These are phyloP conservation scores for Cerrena zonata DNA, from an alignment of 1,284 basidiomycete species.

Conservation along the genomic window DNA sequence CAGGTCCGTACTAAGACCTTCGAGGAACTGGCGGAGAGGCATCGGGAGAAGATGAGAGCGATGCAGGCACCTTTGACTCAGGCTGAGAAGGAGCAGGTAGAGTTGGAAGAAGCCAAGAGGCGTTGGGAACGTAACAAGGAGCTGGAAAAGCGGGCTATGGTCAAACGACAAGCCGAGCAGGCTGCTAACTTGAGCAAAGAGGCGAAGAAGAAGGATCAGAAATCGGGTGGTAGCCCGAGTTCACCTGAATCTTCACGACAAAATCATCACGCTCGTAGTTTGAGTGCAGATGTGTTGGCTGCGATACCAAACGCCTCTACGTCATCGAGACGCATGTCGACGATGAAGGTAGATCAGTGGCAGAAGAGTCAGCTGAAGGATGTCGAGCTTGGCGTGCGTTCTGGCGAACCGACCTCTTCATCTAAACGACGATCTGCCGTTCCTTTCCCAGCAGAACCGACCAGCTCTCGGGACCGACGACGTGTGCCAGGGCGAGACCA, in stretches of 20 bases:
- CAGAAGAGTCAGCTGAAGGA: slow-evolving; percentile 60
- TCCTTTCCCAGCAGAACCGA: slow-evolving; percentile 31
- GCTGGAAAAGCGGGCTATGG: slow-evolving; percentile 63
- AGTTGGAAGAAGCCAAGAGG: slow-evolving; percentile 59
- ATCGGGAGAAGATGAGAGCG: slow-evolving; percentile 71
- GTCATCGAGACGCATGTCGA: slow-evolving; percentile 60
- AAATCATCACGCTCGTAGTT: slow-evolving; percentile 41
- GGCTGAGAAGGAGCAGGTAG: slow-evolving; percentile 65
- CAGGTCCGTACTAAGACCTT: slow-evolving; percentile 59
- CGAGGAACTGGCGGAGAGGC: slow-evolving; percentile 76
- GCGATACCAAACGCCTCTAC: slow-evolving; percentile 29
- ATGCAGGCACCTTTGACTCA: slow-evolving; percentile 70
- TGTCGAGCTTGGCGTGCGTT: slow-evolving; percentile 26
- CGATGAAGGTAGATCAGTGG: slow-evolving; percentile 79
- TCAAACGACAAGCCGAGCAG: slow-evolving; percentile 64
- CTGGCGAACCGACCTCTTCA: slow-evolving; percentile 31
- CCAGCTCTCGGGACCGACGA: not conserved
- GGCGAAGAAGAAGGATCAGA: slow-evolving; percentile 41
- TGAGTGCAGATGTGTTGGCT: slow-evolving; percentile 58
- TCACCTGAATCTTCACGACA: slow-evolving; percentile 27
- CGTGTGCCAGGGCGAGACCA: not conserved
- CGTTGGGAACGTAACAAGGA: slow-evolving; percentile 73
- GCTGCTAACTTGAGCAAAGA: slow-evolving; percentile 45
- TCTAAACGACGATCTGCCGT: slow-evolving; percentile 25
- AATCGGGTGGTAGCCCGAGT: slow-evolving; percentile 22